Evolutionary conservation across 1,284 basidiomycete species (phyloP), one percentile per base, ranked within the genome.

Genomic region (Singerocomus inundabilis): DNA sequence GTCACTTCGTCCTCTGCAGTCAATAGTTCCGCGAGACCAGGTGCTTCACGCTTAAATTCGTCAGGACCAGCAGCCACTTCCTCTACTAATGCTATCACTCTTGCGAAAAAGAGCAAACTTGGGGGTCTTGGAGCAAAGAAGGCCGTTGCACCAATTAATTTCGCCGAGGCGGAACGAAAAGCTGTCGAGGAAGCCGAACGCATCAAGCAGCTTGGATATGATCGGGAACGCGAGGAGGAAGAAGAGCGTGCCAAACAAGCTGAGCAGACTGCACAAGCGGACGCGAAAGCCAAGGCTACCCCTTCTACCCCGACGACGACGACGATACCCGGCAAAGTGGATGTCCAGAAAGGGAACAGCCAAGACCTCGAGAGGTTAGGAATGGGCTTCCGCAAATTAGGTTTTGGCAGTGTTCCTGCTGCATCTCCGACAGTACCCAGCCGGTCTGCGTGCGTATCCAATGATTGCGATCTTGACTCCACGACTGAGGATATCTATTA

Each of bases 51-150:
- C 6, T 69, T 85, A 29, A 80, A 72, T 41, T 80, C 81, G 5
- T 75, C 78, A 1, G 70, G 72, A 0, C 66, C 74, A 1, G 56
- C 58, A 30, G 52, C 67, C 25, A 62, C 64, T 24, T 52, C 70
- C 3, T 59, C 70, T 25, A 56, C 72, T 12, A 64, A 70, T 11
- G 66, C 72, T 4, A 57, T 72, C 4, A 54, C 70, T 13, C 68
- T 67, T 6, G 64, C 75, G 7, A 84, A 82, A 68, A 84, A 84
- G 61, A 75, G 78, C 6, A 94, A 91, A 63, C 77, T 89, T 8
- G 87, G 88, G 26, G 93, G 85, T 35, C 78, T 96, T 1, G 94
- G 93, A 18, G 93, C 93, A 13, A 88, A 90, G 65, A 94, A 93
- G 68, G 77, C 88, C 0, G 79, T 73, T 0, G 78, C 84, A 26